Conservation (phyloP, 1,284 basidiomycete species). For the Cryptococcus neoformans region DNA sequence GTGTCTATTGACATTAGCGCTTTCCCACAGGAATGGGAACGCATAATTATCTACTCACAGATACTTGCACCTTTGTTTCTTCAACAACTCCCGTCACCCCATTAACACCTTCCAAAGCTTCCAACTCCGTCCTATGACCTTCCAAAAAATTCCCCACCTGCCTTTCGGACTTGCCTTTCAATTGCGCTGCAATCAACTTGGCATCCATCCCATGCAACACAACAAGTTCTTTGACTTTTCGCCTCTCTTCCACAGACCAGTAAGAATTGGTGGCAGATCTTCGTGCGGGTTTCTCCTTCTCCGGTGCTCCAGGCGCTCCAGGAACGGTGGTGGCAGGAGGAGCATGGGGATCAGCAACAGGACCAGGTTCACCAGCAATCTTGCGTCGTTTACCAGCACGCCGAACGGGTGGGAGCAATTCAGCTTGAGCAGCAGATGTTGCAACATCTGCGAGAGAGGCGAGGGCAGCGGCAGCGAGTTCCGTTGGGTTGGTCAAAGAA, state of each 20-base stretch:
- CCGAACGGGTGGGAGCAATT: constrained; percentile 4
- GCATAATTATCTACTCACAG: neutral
- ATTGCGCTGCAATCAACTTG: constrained; percentile 65
- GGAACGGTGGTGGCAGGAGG: neutral
- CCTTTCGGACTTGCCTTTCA: constrained; percentile 73
- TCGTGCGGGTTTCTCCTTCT: constrained; percentile 16
- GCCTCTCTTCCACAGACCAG: constrained; percentile 56
- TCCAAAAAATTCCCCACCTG: constrained; percentile 71
- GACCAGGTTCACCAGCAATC: constrained; percentile 4
- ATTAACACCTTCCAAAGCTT: constrained; percentile 4
- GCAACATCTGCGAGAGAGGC: neutral
- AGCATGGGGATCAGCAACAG: neutral
- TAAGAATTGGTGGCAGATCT: constrained; percentile 47
- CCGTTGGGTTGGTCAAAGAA: constrained; percentile 11
- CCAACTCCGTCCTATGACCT: constrained; percentile 53
- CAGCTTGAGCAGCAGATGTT: neutral
- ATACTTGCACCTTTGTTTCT: constrained; percentile 1
- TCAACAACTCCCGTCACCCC: neutral
- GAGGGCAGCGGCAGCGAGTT: neutral
- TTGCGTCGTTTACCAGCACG: constrained; percentile 24
- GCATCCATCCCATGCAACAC: constrained; percentile 69
- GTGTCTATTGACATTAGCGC: no score
- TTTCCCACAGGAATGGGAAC: no score
- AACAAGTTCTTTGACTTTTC: constrained; percentile 62
- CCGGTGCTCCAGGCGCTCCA: neutral